phyloP scores from a whole-genome alignment of 163 green algal species.

The Scenedesmus sp. region DNA sequence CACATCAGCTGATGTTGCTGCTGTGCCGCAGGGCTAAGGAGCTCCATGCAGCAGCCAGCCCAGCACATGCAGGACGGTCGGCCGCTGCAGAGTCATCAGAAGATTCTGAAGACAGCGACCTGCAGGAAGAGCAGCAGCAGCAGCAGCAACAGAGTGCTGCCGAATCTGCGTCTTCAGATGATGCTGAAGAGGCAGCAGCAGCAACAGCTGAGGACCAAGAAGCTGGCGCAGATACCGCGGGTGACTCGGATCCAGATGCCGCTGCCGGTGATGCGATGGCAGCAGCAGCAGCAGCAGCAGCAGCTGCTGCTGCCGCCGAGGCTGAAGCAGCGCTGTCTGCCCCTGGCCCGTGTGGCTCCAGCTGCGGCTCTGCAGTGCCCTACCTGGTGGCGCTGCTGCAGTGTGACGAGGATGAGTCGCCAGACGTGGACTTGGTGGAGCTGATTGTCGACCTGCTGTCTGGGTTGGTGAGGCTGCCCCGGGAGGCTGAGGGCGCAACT shows the following conservation, averaged over 20 bases:
- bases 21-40: conserved; percentile 13
- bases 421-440: conserved; percentile 11
- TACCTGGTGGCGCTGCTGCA: conserved; percentile 20
- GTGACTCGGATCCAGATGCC: background rate
- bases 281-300: conserved; percentile 22
- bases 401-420: conserved; percentile 1
- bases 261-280: background rate
- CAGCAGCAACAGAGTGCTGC: background rate
- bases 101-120: background rate
- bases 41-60: background rate
- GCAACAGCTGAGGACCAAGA: background rate
- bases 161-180: background rate
- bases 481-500: background rate
- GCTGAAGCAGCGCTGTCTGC: conserved; percentile 1
- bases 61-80: background rate
- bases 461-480: background rate
- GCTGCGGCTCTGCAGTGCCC: background rate
- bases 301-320: background rate
- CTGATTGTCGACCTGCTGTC: conserved; percentile 15
- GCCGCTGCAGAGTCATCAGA: background rate
- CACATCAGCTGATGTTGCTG: background rate
- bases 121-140: conserved; percentile 20
- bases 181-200: background rate
- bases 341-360: background rate
- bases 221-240: background rate